Evolutionary conservation across 805 yeast species (phyloP).

Genomic region (Jamesozyma piceae): DNA sequence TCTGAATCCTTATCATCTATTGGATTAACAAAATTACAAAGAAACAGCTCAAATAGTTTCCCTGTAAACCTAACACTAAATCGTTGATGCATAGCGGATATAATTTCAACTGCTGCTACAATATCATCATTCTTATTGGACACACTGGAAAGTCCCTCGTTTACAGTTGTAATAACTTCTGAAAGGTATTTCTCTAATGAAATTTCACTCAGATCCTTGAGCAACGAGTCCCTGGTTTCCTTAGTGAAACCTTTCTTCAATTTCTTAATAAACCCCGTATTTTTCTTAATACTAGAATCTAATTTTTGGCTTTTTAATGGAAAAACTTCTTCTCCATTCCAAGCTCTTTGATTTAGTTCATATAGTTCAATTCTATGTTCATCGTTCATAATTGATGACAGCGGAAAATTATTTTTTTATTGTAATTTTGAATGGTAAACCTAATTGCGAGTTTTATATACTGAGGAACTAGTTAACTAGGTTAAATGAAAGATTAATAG

Average conservation of each 20-base stretch:
- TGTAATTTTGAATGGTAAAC: too few relatives aligned
- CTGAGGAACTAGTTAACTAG: too few relatives aligned
- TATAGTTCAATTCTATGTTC: constrained; percentile 22
- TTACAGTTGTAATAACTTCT: constrained; percentile 54
- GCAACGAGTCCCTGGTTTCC: constrained; percentile 39
- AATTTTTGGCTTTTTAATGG: constrained; percentile 30
- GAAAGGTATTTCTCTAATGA: constrained; percentile 66
- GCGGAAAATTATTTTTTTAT: too few relatives aligned
- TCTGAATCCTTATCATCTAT: constrained; percentile 15
- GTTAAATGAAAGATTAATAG: too few relatives aligned
- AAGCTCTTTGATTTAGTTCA: constrained; percentile 39
- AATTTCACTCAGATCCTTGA: constrained; percentile 53
- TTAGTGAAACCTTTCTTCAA: constrained; percentile 47
- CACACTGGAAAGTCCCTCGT: constrained; percentile 48
- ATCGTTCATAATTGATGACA: constrained; percentile 4
- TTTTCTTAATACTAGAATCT: constrained; percentile 75
- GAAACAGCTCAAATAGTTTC: constrained; percentile 34
- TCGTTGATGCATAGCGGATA: constrained; percentile 69
- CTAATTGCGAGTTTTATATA: too few relatives aligned
- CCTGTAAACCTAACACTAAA: constrained; percentile 49
- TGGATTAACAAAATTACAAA: constrained; percentile 34
- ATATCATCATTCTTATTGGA: constrained; percentile 50
- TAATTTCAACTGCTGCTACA: constrained; percentile 53
- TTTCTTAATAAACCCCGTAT: constrained; percentile 69
- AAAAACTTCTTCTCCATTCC: constrained; percentile 41